A percentile compares a stretch with the other conserved stretches of the same genome.
These are phyloP conservation scores for Lasiodiplodia sp. DNA, from an alignment of 2,329 filamentous ascomycete species.

Conservation along the genomic window DNA sequence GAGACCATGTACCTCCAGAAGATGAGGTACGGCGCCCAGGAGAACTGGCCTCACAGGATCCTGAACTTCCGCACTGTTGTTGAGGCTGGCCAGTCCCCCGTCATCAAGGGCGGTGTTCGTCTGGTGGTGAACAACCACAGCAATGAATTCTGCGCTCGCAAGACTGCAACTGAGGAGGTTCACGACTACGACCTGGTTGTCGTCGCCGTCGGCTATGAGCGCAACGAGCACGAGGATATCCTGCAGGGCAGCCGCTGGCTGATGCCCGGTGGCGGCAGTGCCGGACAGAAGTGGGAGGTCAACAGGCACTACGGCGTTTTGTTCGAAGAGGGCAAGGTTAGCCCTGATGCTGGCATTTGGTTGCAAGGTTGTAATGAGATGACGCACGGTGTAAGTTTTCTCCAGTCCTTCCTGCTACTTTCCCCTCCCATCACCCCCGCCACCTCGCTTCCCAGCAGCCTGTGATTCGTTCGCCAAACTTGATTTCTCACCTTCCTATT, in stretches of 20 bases:
- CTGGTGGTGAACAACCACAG: slow-evolving; percentile 62
- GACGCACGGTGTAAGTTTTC: slow-evolving; percentile 81
- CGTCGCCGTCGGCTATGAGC: slow-evolving; percentile 84
- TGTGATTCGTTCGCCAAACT: background rate
- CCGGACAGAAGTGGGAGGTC: slow-evolving; percentile 66
- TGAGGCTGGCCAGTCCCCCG: slow-evolving; percentile 61
- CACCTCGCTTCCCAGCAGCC: slow-evolving; percentile 4
- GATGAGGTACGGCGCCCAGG: slow-evolving; percentile 69
- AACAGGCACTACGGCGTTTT: slow-evolving; percentile 79
- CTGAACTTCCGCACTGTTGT: slow-evolving; percentile 72
- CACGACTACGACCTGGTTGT: slow-evolving; percentile 82
- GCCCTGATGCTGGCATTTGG: slow-evolving; percentile 81
- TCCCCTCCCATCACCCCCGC: background rate
- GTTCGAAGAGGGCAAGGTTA: slow-evolving; percentile 72
- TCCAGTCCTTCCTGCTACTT: background rate
- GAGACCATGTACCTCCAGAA: slow-evolving; percentile 87
- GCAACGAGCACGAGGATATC: slow-evolving; percentile 80
- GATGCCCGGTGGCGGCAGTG: slow-evolving; percentile 63
- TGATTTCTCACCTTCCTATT: slow-evolving; percentile 13
- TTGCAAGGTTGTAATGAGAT: slow-evolving; percentile 93
- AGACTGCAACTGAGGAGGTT: slow-evolving; percentile 58
- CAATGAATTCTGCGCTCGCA: slow-evolving; percentile 43
- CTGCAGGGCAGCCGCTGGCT: slow-evolving; percentile 70
- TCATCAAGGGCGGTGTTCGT: slow-evolving; percentile 41
- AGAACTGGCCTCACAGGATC: slow-evolving; percentile 83